Evolutionary conservation across 768 basidiomycete genomes (phyloP), one percentile per base, ranked within the genome.

Genomic region (Tephrocybe sp.): DNA sequence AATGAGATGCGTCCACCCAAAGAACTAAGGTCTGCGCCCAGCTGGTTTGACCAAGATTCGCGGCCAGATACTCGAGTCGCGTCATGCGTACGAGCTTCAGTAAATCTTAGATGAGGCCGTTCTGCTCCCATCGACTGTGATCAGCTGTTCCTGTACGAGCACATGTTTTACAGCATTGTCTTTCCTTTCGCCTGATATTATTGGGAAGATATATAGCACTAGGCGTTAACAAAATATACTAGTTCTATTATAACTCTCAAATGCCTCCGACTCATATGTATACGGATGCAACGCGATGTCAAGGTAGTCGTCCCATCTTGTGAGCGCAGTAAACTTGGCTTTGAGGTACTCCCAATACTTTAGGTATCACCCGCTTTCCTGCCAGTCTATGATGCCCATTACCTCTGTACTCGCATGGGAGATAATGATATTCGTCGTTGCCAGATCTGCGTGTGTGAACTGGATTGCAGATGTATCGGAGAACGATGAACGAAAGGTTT

Each of bases 331-430:
- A 6, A 5, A 22, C 2, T 40, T 40, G 2, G 43, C 50, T 39
- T 58, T 58, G 32, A 54, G 12, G 44, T 58, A 58, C 34, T 58
- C 57, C 58, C 58, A 55, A 55, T 48, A 55, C n/a, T 60, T 44
- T 19, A 53, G 55, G 32, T 51, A 60, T 53, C 58, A 57, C 26
- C 55, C 55, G 35, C 50, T 54, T 31, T 51, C 51, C n/a, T 57
- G 49, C 60, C 58, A 61, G 36, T 61, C 58, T 34, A 59, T 33
- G 46, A 61, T 57, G 22, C 45, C 60, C 17, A 57, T 38, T 22
- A 61, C 51, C 30, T 57, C 45, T 17, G 54, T 52, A 14, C 42
- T 39, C 4, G 43, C 43, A 39, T 6, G 19, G 5, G 42, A 26
- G 20, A 53, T 43, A 9, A 49, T 33, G 30, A 53, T 22, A 47